Percentiles rank a stretch among this genome's conserved stretches.
Conservation (phyloP, 352 stramenopile genomes). For the Pythium chondricola region DNA sequence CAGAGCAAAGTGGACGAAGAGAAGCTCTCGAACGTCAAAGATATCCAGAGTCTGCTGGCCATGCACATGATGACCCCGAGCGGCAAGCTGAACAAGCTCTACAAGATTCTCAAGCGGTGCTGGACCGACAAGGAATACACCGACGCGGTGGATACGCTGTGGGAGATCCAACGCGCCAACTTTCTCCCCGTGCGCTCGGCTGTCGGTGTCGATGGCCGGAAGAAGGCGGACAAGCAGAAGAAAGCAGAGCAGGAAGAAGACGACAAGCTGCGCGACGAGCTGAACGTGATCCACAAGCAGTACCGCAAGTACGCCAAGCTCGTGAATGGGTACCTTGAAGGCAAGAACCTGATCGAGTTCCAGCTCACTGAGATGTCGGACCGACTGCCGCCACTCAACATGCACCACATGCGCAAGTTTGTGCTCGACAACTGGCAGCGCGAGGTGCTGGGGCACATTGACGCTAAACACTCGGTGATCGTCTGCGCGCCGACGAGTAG, state of each 20-base stretch:
- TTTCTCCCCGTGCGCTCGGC: conserved; percentile 38
- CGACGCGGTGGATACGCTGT: conserved; percentile 81
- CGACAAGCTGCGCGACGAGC: conserved; percentile 48
- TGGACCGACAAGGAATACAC: conserved; percentile 84
- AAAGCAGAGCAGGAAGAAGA: conserved; percentile 78
- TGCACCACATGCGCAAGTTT: conserved; percentile 90
- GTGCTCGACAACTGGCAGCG: conserved; percentile 98
- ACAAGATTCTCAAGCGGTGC: conserved; percentile 79
- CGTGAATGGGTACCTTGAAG: conserved; percentile 59
- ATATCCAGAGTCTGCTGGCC: conserved; percentile 64
- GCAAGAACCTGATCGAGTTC: conserved; percentile 78
- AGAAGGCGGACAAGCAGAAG: conserved; percentile 62
- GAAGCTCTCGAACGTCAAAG: conserved; percentile 85
- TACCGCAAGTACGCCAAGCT: conserved; percentile 85
- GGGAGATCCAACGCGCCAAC: conserved; percentile 81
- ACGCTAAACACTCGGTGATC: conserved; percentile 94
- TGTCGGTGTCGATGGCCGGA: conserved; percentile 33
- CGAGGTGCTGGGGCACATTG: conserved; percentile 92
- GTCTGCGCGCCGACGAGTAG: conserved; percentile 97
- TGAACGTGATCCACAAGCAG: conserved; percentile 79
- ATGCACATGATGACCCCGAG: conserved; percentile 87
- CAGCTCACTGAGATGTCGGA: conserved; percentile 86
- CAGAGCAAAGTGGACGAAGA: conserved; percentile 85
- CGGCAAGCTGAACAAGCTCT: conserved; percentile 74
- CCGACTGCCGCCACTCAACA: conserved; percentile 77